Evolutionary conservation across 148 eudicot species (phyloP).

Genomic region (Rhododendron simsii): DNA sequence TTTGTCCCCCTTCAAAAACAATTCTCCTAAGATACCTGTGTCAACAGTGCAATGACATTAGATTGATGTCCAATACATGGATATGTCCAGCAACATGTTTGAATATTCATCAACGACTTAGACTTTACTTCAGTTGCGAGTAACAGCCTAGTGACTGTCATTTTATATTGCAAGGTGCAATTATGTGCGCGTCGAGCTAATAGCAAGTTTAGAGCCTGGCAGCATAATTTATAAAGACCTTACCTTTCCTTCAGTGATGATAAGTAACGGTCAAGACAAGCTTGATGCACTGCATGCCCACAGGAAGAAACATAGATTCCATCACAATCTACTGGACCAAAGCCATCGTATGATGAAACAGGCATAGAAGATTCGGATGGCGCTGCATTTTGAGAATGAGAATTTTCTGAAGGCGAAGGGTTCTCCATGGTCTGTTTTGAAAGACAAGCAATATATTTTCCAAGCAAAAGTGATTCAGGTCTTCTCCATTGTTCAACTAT

Average conservation of each 20-base stretch:
- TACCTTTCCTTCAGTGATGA: conserved; percentile 88
- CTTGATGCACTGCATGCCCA: conserved; percentile 98
- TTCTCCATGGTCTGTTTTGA: conserved; percentile 40
- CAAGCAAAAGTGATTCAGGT: conserved; percentile 52
- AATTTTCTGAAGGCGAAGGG: conserved; percentile 44
- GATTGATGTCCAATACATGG: not conserved
- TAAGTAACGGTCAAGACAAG: conserved; percentile 89
- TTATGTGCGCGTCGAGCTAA: not conserved
- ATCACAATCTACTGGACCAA: conserved; percentile 71
- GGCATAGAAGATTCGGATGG: conserved; percentile 31
- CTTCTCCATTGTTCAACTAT: conserved; percentile 15
- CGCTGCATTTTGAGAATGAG: conserved; percentile 22
- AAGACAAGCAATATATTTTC: conserved; percentile 70
- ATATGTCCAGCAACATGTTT: not conserved
- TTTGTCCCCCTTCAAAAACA: conserved; percentile 82
- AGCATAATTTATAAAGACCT: not conserved
- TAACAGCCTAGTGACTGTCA: not conserved
- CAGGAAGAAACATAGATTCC: conserved; percentile 93
- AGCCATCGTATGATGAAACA: conserved; percentile 40
- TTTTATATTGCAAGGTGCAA: not conserved
- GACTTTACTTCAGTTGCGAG: not conserved
- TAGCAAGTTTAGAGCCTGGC: not conserved
- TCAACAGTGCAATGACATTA: not conserved
- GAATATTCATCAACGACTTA: not conserved
- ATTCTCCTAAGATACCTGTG: conserved; percentile 65